phyloP scores from a whole-genome alignment of 441 rosid genomes.

The Populus hybrid region DNA sequence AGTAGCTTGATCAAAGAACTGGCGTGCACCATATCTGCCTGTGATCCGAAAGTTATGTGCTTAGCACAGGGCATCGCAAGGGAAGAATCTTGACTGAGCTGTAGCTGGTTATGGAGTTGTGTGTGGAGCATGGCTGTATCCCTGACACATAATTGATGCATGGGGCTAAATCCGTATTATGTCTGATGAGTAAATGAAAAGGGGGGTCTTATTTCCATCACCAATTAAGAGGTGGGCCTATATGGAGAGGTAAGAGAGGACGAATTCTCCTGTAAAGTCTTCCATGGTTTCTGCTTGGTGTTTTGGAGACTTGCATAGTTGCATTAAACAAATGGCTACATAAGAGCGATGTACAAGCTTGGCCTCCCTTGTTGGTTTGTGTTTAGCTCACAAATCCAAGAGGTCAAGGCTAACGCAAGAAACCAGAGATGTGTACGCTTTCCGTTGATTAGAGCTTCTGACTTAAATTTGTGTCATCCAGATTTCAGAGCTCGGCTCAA shows the following conservation, averaged over 20 bases:
- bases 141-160: not conserved
- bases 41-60: too few species aligned
- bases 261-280: constrained; percentile 1
- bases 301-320: not conserved
- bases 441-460: too few species aligned
- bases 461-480: too few species aligned
- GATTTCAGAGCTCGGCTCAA: too few species aligned
- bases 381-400: not conserved
- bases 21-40: not conserved
- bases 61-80: not conserved
- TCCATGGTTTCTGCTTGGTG: constrained; percentile 26
- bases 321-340: not conserved
- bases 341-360: not conserved
- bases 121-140: not conserved
- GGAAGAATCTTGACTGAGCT: not conserved
- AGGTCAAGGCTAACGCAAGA: too few species aligned
- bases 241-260: not conserved
- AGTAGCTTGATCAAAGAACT: too few species aligned
- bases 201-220: not conserved
- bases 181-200: not conserved
- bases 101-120: not conserved
- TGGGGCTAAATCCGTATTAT: too few species aligned
- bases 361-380: not conserved
- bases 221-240: not conserved
- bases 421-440: too few species aligned